Evolutionary conservation across 2,329 filamentous ascomycete species (phyloP).

Genomic region (Elsinoe batatas): DNA sequence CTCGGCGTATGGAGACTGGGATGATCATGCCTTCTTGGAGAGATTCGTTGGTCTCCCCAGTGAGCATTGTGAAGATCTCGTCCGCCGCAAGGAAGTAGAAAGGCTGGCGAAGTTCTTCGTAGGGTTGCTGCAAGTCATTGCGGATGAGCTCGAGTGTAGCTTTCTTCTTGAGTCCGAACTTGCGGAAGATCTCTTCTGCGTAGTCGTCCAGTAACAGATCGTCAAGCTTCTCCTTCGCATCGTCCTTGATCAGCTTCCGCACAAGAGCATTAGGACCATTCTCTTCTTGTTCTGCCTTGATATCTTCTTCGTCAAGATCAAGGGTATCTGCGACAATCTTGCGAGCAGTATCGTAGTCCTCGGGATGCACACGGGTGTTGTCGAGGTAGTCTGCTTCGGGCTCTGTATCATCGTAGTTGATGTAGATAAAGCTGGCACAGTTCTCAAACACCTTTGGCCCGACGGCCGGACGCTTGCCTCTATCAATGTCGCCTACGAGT

Average conservation of each 20-base stretch:
- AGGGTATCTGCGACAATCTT: slow-evolving; percentile 98
- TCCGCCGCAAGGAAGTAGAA: slow-evolving; percentile 62
- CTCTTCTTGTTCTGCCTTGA: slow-evolving; percentile 87
- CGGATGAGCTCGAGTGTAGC: slow-evolving; percentile 94
- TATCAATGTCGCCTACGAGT: slow-evolving; percentile 75
- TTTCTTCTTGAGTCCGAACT: slow-evolving; percentile 88
- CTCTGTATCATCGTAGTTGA: slow-evolving; percentile 77
- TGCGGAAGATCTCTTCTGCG: slow-evolving; percentile 84
- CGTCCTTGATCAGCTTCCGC: slow-evolving; percentile 86
- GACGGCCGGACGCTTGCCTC: slow-evolving; percentile 53
- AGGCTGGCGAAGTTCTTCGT: slow-evolving; percentile 81
- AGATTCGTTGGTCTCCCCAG: slow-evolving; percentile 79
- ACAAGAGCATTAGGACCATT: slow-evolving; percentile 85
- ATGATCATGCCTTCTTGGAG: slow-evolving; percentile 86
- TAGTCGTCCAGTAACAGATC: slow-evolving; percentile 95
- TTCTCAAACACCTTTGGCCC: slow-evolving; percentile 91
- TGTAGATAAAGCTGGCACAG: slow-evolving; percentile 88
- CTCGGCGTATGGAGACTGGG: slow-evolving; percentile 75
- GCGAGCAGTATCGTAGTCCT: slow-evolving; percentile 94
- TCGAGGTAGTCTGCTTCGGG: slow-evolving; percentile 83
- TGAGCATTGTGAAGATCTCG: slow-evolving; percentile 92
- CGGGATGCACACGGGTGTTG: slow-evolving; percentile 92
- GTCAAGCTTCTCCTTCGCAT: slow-evolving; percentile 89
- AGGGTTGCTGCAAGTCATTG: slow-evolving; percentile 82
- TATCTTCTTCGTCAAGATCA: slow-evolving; percentile 93